Evolutionary conservation across 345 rosid genomes (phyloP), one percentile per base, ranked within the genome.

Genomic region (Hibiscus tridactylites): DNA sequence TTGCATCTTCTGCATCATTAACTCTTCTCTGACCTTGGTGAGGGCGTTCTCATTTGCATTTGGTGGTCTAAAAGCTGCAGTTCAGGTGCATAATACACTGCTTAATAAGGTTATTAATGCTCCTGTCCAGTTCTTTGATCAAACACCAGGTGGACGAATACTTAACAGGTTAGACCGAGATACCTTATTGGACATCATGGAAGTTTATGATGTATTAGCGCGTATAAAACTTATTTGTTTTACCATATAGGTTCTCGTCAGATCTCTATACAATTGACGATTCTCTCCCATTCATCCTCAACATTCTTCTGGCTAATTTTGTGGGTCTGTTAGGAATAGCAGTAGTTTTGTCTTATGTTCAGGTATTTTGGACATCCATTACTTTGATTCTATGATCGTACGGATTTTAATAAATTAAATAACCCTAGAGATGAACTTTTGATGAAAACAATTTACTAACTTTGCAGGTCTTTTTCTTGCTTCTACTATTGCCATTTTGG

Each of bases 1-100:
- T 21, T 82, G 88, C 84, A 79, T 85, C 71, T 94, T 94, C 78
- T 94, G 96, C 80, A 56, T 80, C 53, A n/a, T 83, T 63, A 94
- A 94, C 80, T 91, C 96, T 15, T 58, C 80, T 65, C 71, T 88
- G 49, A 94, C 98, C 8, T 74, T 94, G 81, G 87, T 85, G 81
- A 88, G 97, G 78, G 97, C 98, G 65, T 93, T 93, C 85, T 90
- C 96, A 2, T 93, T 93, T 87, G 97, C 98, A 71, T 91, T 78
- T 69, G 98, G 98, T 71, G 96, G 98, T 72, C 75, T 94, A 75
- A 82, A 73, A 74, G 97, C 93, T 71, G 98, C 98, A 58, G 82
- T 85, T 62, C 73, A 73, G 64, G 91, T 91, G 81, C 98, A 93
- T 68, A 73, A 76, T 74, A 82, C 76, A 33, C 86, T 93, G 63